These are phyloP conservation scores for Filobasidium wieringae DNA, from an alignment of 768 basidiomycete species.

Conservation along the genomic window DNA sequence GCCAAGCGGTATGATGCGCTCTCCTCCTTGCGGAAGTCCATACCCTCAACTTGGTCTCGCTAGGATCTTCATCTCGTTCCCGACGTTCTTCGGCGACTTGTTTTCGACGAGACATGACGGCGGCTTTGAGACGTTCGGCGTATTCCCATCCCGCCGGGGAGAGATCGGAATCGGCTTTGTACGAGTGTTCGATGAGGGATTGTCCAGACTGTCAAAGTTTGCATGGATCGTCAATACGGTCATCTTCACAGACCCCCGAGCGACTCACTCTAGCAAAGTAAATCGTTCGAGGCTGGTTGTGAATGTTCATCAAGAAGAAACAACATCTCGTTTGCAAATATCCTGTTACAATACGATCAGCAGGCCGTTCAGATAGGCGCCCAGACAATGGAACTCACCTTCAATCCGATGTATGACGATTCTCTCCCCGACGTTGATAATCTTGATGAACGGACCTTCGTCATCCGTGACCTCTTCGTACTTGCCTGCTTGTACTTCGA, in stretches of 20 bases:
- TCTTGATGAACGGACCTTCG: conserved; percentile 85
- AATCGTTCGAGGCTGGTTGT: conserved; percentile 81
- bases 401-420: conserved; percentile 67
- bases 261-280: conserved; percentile 80
- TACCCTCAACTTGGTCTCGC: conserved; percentile 51
- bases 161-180: conserved; percentile 94
- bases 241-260: background rate
- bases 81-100: conserved; percentile 58
- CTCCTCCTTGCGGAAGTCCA: conserved; percentile 93
- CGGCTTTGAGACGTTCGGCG: conserved; percentile 74
- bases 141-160: conserved; percentile 95
- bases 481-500: conserved; percentile 67
- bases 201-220: conserved; percentile 69
- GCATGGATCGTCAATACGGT: background rate
- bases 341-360: conserved; percentile 16
- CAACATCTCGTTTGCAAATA: conserved; percentile 71
- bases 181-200: conserved; percentile 94
- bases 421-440: conserved; percentile 91
- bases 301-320: conserved; percentile 99
- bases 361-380: background rate
- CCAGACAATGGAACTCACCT: conserved; percentile 17
- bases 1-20: conserved; percentile 93
- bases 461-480: conserved; percentile 88
- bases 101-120: conserved; percentile 69
- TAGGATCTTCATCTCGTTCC: conserved; percentile 46